phyloP scores from a whole-genome alignment of 192 early-diverging fungal species.

The Coemansia sp. region DNA sequence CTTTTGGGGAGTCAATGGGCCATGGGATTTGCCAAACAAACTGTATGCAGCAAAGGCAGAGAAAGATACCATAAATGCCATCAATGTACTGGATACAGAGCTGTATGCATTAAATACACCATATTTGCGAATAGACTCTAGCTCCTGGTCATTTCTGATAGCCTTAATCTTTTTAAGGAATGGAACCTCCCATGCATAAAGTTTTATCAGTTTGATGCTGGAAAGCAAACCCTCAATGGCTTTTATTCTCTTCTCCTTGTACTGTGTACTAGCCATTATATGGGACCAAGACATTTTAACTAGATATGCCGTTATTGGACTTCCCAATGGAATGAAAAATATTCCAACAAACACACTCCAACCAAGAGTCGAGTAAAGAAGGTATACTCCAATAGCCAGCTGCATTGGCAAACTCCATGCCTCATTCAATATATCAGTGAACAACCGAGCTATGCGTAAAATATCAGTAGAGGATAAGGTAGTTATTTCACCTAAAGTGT shows the following conservation, averaged over 20 bases:
- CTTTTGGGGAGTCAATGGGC: conserved; percentile 32
- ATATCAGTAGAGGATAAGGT: conserved; percentile 72
- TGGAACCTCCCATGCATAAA: conserved; percentile 64
- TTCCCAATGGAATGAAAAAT: conserved; percentile 72
- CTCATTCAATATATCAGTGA: conserved; percentile 70
- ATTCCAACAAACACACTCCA: conserved; percentile 84
- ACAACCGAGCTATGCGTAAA: conserved; percentile 60
- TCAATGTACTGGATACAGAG: conserved; percentile 28
- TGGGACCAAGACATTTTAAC: conserved; percentile 69
- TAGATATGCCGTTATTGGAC: conserved; percentile 74
- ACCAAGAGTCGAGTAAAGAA: conserved; percentile 82
- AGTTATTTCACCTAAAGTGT: conserved; percentile 79
- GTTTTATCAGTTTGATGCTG: conserved; percentile 65
- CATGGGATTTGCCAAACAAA: conserved; percentile 36
- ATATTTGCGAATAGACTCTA: conserved; percentile 30
- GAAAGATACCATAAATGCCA: conserved; percentile 42
- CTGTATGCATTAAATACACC: conserved; percentile 24
- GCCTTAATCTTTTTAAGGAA: conserved; percentile 38
- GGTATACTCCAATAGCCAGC: conserved; percentile 71
- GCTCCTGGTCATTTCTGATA: conserved; percentile 32
- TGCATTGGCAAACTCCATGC: conserved; percentile 79
- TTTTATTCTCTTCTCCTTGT: conserved; percentile 61
- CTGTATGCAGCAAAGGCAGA: conserved; percentile 41
- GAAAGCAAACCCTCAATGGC: conserved; percentile 60
- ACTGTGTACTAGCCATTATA: conserved; percentile 78